phyloP scores from a whole-genome alignment of 2,329 filamentous ascomycete genomes.

The Cladosporium sp. region DNA sequence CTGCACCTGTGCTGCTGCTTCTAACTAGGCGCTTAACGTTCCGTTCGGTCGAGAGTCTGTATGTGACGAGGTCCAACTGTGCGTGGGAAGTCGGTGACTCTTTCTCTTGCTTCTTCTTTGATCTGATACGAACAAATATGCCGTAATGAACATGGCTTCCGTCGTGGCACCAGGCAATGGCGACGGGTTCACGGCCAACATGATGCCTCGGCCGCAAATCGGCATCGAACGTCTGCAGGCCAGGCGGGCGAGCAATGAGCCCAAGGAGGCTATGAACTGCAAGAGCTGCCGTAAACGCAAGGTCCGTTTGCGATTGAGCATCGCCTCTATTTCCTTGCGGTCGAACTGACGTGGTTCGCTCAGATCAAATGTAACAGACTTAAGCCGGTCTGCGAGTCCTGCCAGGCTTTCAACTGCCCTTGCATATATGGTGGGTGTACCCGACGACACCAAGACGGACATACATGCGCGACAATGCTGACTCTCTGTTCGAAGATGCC shows the following conservation, averaged over 20 bases:
- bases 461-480: not conserved
- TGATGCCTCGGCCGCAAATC: constrained; percentile 71
- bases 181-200: constrained; percentile 16
- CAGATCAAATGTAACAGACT: constrained; percentile 91
- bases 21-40: constrained; percentile 11
- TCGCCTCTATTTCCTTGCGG: not conserved
- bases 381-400: constrained; percentile 80
- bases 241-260: constrained; percentile 67
- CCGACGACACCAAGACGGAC: not conserved
- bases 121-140: not conserved
- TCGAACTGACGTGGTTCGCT: not conserved
- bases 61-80: constrained; percentile 5
- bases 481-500: constrained; percentile 57
- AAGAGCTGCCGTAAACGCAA: constrained; percentile 91
- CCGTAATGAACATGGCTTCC: constrained; percentile 15
- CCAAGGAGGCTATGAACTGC: constrained; percentile 90
- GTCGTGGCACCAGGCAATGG: constrained; percentile 14
- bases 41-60: constrained; percentile 12
- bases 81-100: not conserved
- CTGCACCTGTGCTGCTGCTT: constrained; percentile 4
- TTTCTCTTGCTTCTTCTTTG: not conserved
- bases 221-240: constrained; percentile 75
- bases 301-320: constrained; percentile 46
- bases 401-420: constrained; percentile 81
- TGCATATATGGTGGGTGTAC: constrained; percentile 75